phyloP scores from a whole-genome alignment of 202 grass and related monocot genomes.

The Digitaria exilis region DNA sequence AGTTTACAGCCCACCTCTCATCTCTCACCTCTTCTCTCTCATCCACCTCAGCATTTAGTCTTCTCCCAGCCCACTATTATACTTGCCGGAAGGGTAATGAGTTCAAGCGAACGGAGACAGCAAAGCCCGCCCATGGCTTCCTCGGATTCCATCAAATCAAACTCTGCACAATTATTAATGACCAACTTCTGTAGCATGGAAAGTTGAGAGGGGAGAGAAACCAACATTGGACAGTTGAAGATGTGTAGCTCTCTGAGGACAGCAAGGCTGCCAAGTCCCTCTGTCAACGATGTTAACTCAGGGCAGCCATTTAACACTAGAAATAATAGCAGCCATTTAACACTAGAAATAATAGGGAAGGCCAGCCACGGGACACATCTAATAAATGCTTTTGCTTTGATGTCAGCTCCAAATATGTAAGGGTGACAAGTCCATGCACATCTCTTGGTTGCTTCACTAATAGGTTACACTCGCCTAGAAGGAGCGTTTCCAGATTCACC shows the following conservation, averaged over 20 bases:
- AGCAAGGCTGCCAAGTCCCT: neutral
- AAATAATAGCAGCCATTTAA: neutral
- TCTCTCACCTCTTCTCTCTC: too few species aligned
- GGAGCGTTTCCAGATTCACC: constrained; percentile 21
- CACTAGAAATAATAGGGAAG: neutral
- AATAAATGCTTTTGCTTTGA: neutral
- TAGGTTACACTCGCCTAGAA: neutral
- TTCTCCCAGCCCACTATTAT: too few species aligned
- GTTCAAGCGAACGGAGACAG: neutral
- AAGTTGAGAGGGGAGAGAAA: constrained; percentile 1
- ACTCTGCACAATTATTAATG: neutral
- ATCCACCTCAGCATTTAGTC: too few species aligned
- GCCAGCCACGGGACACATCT: neutral
- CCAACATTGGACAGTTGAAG: neutral
- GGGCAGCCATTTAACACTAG: neutral
- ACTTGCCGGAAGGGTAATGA: neutral
- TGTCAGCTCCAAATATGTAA: neutral
- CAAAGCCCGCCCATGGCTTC: neutral
- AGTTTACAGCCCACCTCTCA: too few species aligned
- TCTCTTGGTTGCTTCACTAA: too few species aligned
- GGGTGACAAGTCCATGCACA: too few species aligned
- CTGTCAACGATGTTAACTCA: neutral
- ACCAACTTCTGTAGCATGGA: neutral
- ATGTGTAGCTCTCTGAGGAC: neutral
- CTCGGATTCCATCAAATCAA: neutral